Conservation (phyloP, 129 eudicot genomes). For the Flaveria ramosissima region DNA sequence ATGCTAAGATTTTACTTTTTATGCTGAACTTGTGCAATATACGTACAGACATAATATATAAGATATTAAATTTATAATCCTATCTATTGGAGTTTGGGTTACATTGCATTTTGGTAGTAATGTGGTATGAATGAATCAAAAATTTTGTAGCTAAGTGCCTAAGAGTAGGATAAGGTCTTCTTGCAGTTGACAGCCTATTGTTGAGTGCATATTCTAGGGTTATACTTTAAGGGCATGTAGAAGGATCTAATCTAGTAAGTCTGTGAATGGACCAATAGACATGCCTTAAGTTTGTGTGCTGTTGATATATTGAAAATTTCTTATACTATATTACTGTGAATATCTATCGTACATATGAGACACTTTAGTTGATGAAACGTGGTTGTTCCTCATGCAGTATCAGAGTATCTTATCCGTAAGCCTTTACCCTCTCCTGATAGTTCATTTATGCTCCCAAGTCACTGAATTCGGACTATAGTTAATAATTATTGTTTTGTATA, state of each 20-base stretch:
- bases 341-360: neutral
- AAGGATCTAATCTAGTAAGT: no score
- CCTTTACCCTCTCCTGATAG: no score
- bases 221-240: neutral
- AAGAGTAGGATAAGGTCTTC: neutral
- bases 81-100: no score
- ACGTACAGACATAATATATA: neutral
- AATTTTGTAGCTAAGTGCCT: neutral
- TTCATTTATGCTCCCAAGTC: no score
- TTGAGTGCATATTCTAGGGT: neutral
- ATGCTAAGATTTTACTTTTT: neutral
- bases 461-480: neutral
- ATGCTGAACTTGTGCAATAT: neutral
- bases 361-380: neutral
- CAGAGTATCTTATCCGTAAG: no score
- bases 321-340: neutral
- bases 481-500: neutral
- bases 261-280: neutral
- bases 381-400: neutral
- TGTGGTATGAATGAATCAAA: neutral
- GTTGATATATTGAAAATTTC: no score
- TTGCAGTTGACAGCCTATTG: neutral
- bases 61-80: no score
- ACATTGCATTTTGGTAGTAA: neutral
- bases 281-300: no score